A percentile compares a stretch with the other conserved stretches of the same genome.
phyloP scores from a whole-genome alignment of 2,329 filamentous ascomycete species.

The Neonectria magnoliae region DNA sequence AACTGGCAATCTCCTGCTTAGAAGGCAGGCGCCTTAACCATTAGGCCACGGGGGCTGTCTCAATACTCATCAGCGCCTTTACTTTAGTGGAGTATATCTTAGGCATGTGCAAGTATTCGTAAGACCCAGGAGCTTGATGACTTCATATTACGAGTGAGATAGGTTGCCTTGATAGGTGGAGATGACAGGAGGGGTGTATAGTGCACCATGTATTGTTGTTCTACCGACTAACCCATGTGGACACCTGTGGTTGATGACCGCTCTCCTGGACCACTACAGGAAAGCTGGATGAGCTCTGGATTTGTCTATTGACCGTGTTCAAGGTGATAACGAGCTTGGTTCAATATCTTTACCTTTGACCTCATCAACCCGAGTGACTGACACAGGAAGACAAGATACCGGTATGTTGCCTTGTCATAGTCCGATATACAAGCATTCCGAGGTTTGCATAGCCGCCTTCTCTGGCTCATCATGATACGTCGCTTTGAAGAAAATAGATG shows the following conservation, averaged over 20 bases:
- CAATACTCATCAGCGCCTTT: neutral
- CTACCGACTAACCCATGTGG: neutral
- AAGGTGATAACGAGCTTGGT: too few species aligned
- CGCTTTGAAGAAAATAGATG: neutral
- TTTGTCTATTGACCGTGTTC: neutral
- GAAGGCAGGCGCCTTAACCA: neutral
- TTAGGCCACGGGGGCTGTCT: neutral
- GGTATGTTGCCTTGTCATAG: neutral
- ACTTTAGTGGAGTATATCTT: neutral
- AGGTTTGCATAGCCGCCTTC: too few species aligned
- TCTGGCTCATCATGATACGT: neutral
- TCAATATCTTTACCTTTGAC: neutral
- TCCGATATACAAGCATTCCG: neutral
- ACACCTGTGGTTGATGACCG: neutral
- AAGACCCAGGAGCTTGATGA: neutral
- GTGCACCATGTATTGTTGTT: neutral
- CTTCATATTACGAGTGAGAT: neutral
- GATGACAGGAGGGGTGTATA: neutral
- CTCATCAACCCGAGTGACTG: neutral
- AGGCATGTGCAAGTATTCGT: neutral
- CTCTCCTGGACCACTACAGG: neutral
- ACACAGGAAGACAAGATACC: neutral
- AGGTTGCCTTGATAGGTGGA: neutral
- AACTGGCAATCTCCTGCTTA: neutral
- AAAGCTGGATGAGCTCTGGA: neutral